Conservation (phyloP, 2,329 filamentous ascomycete genomes). For the Ceratocystis cacaofunesta region DNA sequence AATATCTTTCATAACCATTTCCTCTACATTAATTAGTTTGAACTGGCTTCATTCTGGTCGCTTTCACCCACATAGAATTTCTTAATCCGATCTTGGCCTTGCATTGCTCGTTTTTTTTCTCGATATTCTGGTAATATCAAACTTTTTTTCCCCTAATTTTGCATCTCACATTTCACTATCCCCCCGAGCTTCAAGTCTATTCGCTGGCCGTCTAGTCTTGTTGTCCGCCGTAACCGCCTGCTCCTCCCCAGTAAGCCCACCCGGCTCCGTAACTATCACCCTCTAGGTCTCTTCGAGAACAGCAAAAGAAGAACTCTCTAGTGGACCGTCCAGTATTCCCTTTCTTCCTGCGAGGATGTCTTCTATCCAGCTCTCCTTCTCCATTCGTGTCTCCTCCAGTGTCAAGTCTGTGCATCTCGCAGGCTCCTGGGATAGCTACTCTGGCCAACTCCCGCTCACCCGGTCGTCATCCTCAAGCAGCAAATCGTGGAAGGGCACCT, state of each 20-base stretch:
- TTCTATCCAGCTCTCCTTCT: slow-evolving; percentile 85
- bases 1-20: slow-evolving; percentile 20
- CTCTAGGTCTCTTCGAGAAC: slow-evolving; percentile 18
- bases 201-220: slow-evolving; percentile 22
- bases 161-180: too few species aligned
- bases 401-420: slow-evolving; percentile 96
- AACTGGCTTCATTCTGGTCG: slow-evolving; percentile 11
- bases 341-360: too few species aligned
- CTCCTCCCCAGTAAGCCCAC: slow-evolving; percentile 20
- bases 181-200: slow-evolving; percentile 17
- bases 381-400: slow-evolving; percentile 85
- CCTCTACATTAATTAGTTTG: slow-evolving; percentile 12
- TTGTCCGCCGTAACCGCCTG: slow-evolving; percentile 19
- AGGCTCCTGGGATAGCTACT: slow-evolving; percentile 97
- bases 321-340: too few species aligned
- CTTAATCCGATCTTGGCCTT: slow-evolving; percentile 14
- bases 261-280: slow-evolving; percentile 23
- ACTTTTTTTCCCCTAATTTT: slow-evolving; percentile 5
- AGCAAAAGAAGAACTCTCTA: slow-evolving; percentile 16
- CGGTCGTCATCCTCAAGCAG: slow-evolving; percentile 58
- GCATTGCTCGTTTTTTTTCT: slow-evolving; percentile 11
- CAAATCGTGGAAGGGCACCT: slow-evolving; percentile 93
- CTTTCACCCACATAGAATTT: slow-evolving; percentile 10
- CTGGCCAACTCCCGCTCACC: slow-evolving; percentile 82
- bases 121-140: slow-evolving; percentile 18